Conservation (phyloP, 768 basidiomycete species). For the Polyporus arcularius region DNA sequence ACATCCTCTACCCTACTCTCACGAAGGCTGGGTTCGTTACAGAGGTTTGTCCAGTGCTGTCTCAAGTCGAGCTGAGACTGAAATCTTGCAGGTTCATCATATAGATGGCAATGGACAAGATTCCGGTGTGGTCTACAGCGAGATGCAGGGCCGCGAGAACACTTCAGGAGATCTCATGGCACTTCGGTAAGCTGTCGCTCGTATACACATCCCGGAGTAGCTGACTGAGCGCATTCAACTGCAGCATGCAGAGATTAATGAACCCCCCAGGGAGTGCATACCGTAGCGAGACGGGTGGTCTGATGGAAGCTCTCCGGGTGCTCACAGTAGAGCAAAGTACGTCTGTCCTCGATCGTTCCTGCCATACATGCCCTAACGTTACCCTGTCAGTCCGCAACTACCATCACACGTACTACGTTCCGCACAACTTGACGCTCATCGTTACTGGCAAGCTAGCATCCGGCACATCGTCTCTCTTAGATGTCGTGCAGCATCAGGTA, state of each 20-base stretch:
- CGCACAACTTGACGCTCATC: constrained; percentile 89
- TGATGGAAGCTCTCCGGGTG: constrained; percentile 88
- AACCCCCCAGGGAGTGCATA: constrained; percentile 86
- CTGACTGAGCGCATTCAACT: not conserved
- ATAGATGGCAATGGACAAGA: constrained; percentile 89
- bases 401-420: constrained; percentile 87
- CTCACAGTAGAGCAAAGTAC: constrained; percentile 88
- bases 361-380: constrained; percentile 1
- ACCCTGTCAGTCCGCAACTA: constrained; percentile 71
- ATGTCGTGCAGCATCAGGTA: constrained; percentile 78
- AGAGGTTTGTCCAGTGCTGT: constrained; percentile 36
- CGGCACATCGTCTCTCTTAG: constrained; percentile 73
- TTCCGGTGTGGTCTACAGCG: constrained; percentile 94
- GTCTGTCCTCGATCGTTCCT: constrained; percentile 16
- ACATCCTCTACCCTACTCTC: constrained; percentile 94
- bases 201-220: not conserved
- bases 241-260: constrained; percentile 74
- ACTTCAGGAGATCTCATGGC: constrained; percentile 90
- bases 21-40: constrained; percentile 81
- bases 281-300: constrained; percentile 93
- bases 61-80: not conserved
- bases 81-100: constrained; percentile 74
- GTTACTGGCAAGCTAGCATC: constrained; percentile 85
- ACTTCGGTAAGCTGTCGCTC: constrained; percentile 55
- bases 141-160: constrained; percentile 97